A percentile compares a stretch with the other conserved stretches of the same genome.
Conservation (phyloP, 2,329 filamentous ascomycete species). For the Neoarthrinium moseri region DNA sequence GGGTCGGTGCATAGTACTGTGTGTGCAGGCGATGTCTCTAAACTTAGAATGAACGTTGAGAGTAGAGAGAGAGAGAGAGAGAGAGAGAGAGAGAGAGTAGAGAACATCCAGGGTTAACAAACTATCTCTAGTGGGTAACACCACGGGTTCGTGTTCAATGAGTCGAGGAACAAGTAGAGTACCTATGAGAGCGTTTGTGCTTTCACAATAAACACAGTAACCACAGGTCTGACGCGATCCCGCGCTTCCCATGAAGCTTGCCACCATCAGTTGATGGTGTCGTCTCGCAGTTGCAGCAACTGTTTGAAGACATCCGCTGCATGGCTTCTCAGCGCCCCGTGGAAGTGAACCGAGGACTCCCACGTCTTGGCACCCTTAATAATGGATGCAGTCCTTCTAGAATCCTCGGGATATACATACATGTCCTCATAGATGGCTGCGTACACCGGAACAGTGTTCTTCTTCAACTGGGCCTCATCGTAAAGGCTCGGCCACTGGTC, state of each 20-base stretch:
- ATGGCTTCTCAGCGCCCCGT: constrained; percentile 74
- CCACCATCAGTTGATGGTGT: constrained; percentile 54
- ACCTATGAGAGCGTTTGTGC: too few species aligned
- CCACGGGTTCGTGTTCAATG: too few species aligned
- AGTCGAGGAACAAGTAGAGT: too few species aligned
- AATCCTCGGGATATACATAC: constrained; percentile 81
- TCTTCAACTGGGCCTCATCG: constrained; percentile 67
- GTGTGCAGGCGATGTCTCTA: too few species aligned
- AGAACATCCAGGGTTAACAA: too few species aligned
- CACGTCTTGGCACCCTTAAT: constrained; percentile 79
- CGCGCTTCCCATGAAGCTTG: background rate
- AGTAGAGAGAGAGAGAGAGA: too few species aligned
- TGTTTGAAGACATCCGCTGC: constrained; percentile 74
- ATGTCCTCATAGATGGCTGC: constrained; percentile 87
- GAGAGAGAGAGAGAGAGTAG: too few species aligned
- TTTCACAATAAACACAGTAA: too few species aligned
- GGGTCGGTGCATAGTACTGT: too few species aligned
- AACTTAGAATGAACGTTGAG: too few species aligned
- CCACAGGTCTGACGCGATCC: too few species aligned
- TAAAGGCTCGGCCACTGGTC: constrained; percentile 76
- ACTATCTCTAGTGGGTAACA: too few species aligned
- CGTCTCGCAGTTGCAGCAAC: constrained; percentile 75
- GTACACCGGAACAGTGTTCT: constrained; percentile 83
- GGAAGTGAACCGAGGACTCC: constrained; percentile 84
- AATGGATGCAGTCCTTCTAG: constrained; percentile 69